Evolutionary conservation across 805 yeast species (phyloP).

Genomic region (Myxozyma kluyveri): DNA sequence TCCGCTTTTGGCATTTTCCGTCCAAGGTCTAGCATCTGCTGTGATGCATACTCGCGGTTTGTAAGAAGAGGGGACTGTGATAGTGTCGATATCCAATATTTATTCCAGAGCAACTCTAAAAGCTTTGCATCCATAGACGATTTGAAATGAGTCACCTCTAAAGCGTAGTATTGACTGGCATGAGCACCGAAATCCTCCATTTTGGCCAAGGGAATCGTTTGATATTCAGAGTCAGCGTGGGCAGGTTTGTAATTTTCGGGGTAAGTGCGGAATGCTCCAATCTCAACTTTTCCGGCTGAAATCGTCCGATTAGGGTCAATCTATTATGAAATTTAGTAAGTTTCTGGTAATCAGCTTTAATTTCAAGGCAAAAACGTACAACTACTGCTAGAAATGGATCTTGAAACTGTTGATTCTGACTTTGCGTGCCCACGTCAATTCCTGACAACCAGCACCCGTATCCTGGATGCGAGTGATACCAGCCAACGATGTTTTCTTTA

Average conservation of each 20-base stretch:
- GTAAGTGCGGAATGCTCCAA: constrained; percentile 84
- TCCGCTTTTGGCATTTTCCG: constrained; percentile 30
- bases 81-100: constrained; percentile 49
- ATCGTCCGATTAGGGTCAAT: constrained; percentile 74
- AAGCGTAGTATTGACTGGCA: constrained; percentile 63
- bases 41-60: constrained; percentile 34
- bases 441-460: constrained; percentile 96
- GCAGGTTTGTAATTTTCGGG: constrained; percentile 40
- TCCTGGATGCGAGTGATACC: constrained; percentile 98
- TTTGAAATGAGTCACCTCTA: constrained; percentile 60
- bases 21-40: constrained; percentile 35
- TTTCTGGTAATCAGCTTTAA: too few relatives aligned
- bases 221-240: constrained; percentile 17
- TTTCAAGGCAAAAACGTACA: constrained; percentile 28
- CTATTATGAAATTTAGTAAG: too few relatives aligned
- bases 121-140: constrained; percentile 51
- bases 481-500: constrained; percentile 81
- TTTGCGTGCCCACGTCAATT: constrained; percentile 87
- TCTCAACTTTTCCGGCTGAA: constrained; percentile 64
- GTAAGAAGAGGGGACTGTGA: constrained; percentile 34
- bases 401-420: constrained; percentile 78
- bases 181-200: constrained; percentile 68
- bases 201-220: constrained; percentile 49
- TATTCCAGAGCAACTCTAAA: constrained; percentile 45
- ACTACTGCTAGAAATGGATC: constrained; percentile 91